phyloP scores from a whole-genome alignment of 2,329 filamentous ascomycete genomes.

The Sordariomycetes sp. region DNA sequence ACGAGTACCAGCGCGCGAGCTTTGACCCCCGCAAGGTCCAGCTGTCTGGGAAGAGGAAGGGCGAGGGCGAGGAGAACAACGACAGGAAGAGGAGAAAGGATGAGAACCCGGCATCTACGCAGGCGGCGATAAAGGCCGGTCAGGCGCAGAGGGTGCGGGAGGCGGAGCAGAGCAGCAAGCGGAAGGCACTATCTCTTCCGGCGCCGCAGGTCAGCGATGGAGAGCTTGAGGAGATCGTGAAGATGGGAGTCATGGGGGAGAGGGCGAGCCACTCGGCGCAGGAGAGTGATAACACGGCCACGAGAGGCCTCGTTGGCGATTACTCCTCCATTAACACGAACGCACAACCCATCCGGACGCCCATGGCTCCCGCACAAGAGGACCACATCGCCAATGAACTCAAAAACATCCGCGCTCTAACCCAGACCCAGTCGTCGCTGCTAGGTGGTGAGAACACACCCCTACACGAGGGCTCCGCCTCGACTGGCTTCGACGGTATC shows the following conservation, averaged over 20 bases:
- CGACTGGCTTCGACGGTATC: slow-evolving; percentile 80
- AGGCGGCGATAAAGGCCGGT: slow-evolving; percentile 84
- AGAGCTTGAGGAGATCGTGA: slow-evolving; percentile 94
- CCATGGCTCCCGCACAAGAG: slow-evolving; percentile 81
- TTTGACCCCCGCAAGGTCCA: slow-evolving; percentile 94
- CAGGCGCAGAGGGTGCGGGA: slow-evolving; percentile 92
- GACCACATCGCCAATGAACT: slow-evolving; percentile 96
- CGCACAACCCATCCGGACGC: slow-evolving; percentile 87
- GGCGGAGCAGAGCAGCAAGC: slow-evolving; percentile 93
- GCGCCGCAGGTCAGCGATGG: slow-evolving; percentile 84
- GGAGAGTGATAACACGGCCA: slow-evolving; percentile 74
- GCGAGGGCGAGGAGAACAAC: slow-evolving; percentile 68
- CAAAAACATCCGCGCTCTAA: slow-evolving; percentile 82
- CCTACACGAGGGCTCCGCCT: slow-evolving; percentile 67
- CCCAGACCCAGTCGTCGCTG: slow-evolving; percentile 86
- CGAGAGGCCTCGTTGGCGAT: slow-evolving; percentile 74
- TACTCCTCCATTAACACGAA: slow-evolving; percentile 73
- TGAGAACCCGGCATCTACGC: slow-evolving; percentile 64
- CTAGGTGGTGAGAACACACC: slow-evolving; percentile 91
- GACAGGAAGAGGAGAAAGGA: slow-evolving; percentile 84
- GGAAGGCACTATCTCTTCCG: slow-evolving; percentile 71
- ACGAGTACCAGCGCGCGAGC: slow-evolving; percentile 72
- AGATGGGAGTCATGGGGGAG: slow-evolving; percentile 94
- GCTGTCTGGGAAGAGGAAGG: slow-evolving; percentile 84
- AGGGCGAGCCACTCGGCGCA: slow-evolving; percentile 66